Evolutionary conservation across 495 filamentous ascomycete species (phyloP), one percentile per base, ranked within the genome.

Genomic region (Neurospora tetraspora): DNA sequence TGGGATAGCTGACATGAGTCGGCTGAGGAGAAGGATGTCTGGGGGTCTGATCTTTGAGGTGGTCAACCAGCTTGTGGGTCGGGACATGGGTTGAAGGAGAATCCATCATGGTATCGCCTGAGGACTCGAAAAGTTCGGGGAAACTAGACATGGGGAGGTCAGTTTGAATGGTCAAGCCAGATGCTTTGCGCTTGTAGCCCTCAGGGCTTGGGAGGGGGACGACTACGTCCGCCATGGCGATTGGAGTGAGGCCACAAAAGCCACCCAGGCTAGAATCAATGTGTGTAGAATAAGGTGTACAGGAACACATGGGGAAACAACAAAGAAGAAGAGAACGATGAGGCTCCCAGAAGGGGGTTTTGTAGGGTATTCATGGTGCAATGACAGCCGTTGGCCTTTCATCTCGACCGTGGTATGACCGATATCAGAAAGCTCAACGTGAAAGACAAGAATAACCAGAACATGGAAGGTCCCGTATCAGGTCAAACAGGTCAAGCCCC

Each of bases 21-120:
- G 95, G 94, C 78, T 96, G 93, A 8, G 96, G 96, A 18, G 96
- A 98, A 7, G 96, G 94, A 72, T 91, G 83, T 10, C 84, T 82
- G 47, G 71, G 74, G 6, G 74, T 71, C 11, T 83, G 53, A 53
- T 72, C 80, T 27, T 74, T 73, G 47, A 80, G 34, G 73, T 78
- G 80, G 65, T 77, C 77, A 70, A 85, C 74, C 74, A 80, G 69
- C 70, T 74, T 76, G 74, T 82, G 80, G 73, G 81, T 78, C 43
- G 76, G 77, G 71, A 59, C 74, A 37, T 73, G 74, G 12, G 70
- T 42, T 6, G 40, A 42, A 12, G 79, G 73, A 7, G 78, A 76
- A 10, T 77, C 75, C 74, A 75, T 80, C 74, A 81, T 75, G 74
- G 78, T 81, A 39, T 81, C 74, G 72, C 74, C 74, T 40, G 80